These are phyloP conservation scores for Penicillium nordicum DNA, from an alignment of 2,329 filamentous ascomycete species.

Conservation along the genomic window DNA sequence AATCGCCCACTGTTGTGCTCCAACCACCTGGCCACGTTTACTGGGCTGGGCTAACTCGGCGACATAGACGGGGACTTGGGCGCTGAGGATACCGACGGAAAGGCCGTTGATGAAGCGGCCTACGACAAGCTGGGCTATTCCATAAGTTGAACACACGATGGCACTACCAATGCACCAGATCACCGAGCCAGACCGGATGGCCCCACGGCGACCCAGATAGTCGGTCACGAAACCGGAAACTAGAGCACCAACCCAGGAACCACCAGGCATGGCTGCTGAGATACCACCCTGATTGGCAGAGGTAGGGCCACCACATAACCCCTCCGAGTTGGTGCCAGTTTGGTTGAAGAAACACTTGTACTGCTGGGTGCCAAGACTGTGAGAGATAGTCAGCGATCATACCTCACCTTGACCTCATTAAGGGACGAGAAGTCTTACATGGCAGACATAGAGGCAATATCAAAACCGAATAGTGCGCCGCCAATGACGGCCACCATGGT, in stretches of 20 bases:
- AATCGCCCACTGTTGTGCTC: slow-evolving; percentile 71
- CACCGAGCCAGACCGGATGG: slow-evolving; percentile 52
- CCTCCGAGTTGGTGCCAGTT: slow-evolving; percentile 31
- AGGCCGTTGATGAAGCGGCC: slow-evolving; percentile 70
- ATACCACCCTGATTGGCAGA: slow-evolving; percentile 63
- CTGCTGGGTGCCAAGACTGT: slow-evolving; percentile 58
- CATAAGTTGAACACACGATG: slow-evolving; percentile 61
- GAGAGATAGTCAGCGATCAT: background rate
- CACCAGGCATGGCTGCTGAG: slow-evolving; percentile 70
- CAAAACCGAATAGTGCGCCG: slow-evolving; percentile 72
- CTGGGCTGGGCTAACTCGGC: slow-evolving; percentile 60
- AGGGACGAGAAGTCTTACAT: slow-evolving; percentile 33
- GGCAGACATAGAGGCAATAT: slow-evolving; percentile 71
- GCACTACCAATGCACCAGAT: slow-evolving; percentile 56
- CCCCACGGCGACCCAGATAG: slow-evolving; percentile 50
- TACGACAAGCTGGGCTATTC: slow-evolving; percentile 67
- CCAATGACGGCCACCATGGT: slow-evolving; percentile 59
- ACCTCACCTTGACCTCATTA: too few relatives aligned
- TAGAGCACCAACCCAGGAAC: slow-evolving; percentile 63
- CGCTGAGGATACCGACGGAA: slow-evolving; percentile 70
- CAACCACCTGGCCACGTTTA: slow-evolving; percentile 61
- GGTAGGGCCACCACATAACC: slow-evolving; percentile 42
- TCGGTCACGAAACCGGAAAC: slow-evolving; percentile 56
- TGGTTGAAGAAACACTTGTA: slow-evolving; percentile 72
- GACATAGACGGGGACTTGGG: slow-evolving; percentile 68